Evolutionary conservation across 2,329 filamentous ascomycete genomes (phyloP).

Genomic region (Nothophoma quercina): DNA sequence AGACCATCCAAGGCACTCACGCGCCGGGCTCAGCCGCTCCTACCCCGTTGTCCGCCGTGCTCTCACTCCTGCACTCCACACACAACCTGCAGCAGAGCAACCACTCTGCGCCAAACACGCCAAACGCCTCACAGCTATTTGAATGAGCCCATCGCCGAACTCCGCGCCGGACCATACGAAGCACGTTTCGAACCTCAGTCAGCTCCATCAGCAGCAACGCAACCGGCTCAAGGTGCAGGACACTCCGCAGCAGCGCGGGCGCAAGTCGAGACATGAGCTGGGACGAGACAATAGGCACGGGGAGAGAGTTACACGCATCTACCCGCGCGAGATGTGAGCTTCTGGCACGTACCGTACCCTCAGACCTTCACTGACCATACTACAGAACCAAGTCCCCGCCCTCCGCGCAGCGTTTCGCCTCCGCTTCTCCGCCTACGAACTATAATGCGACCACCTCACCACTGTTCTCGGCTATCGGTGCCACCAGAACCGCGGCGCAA

Average conservation of each 20-base stretch:
- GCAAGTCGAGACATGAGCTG: conserved; percentile 51
- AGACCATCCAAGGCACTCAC: conserved; percentile 23
- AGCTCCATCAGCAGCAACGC: conserved; percentile 48
- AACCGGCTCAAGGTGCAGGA: conserved; percentile 45
- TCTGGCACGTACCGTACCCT: background rate
- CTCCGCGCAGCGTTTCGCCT: conserved; percentile 44
- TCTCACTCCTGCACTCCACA: conserved; percentile 13
- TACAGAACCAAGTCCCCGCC: conserved; percentile 49
- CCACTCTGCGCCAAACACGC: conserved; percentile 15
- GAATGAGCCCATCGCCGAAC: conserved; percentile 51
- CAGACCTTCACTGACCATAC: conserved; percentile 14
- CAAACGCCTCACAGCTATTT: conserved; percentile 32
- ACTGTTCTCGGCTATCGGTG: conserved; percentile 49
- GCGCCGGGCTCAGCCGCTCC: conserved; percentile 23
- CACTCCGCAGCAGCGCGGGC: conserved; percentile 44
- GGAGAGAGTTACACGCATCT: conserved; percentile 50
- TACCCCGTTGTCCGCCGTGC: conserved; percentile 5
- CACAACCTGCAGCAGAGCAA: conserved; percentile 17
- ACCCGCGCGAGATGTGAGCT: conserved; percentile 51
- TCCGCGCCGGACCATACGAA: conserved; percentile 37
- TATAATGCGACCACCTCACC: conserved; percentile 51
- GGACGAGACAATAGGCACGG: conserved; percentile 48
- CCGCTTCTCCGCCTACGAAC: conserved; percentile 40
- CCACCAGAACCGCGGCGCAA: conserved; percentile 47
- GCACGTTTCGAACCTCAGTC: conserved; percentile 45